Conservation (phyloP, 208 protist species). For the Wallacemonas sp. region DNA sequence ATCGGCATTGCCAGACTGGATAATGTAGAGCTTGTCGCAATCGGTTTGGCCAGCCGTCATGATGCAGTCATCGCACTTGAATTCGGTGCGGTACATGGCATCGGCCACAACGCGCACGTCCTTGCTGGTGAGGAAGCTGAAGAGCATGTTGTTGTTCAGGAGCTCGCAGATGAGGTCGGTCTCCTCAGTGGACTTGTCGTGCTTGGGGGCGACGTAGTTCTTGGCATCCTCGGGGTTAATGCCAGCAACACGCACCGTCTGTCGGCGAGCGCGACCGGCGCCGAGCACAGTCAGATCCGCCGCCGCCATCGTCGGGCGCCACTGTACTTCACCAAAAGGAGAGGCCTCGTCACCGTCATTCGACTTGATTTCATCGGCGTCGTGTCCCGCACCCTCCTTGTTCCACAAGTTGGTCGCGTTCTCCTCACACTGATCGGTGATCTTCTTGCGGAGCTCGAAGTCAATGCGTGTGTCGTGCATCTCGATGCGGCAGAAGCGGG, state of each 20-base stretch:
- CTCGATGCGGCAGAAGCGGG: constrained; percentile 77
- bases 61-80: constrained; percentile 75
- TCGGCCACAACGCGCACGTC: constrained; percentile 69
- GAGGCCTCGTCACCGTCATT: constrained; percentile 17
- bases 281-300: constrained; percentile 79
- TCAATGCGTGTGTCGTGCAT: constrained; percentile 83
- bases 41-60: constrained; percentile 69
- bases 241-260: constrained; percentile 77
- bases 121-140: constrained; percentile 74
- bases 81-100: constrained; percentile 80
- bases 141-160: constrained; percentile 85
- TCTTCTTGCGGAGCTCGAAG: constrained; percentile 80
- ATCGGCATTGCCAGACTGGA: constrained; percentile 77
- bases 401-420: constrained; percentile 82
- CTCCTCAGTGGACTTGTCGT: constrained; percentile 81
- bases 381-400: constrained; percentile 29
- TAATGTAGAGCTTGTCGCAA: constrained; percentile 89
- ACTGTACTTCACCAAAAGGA: constrained; percentile 72
- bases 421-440: constrained; percentile 82
- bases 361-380: constrained; percentile 17
- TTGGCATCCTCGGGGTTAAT: constrained; percentile 86
- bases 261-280: constrained; percentile 64
- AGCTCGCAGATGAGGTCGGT: constrained; percentile 72
- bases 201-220: constrained; percentile 70
- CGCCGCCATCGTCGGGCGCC: constrained; percentile 56